Evolutionary conservation across 1,284 basidiomycete species (phyloP).

Genomic region (Anthracocystis walkeri): DNA sequence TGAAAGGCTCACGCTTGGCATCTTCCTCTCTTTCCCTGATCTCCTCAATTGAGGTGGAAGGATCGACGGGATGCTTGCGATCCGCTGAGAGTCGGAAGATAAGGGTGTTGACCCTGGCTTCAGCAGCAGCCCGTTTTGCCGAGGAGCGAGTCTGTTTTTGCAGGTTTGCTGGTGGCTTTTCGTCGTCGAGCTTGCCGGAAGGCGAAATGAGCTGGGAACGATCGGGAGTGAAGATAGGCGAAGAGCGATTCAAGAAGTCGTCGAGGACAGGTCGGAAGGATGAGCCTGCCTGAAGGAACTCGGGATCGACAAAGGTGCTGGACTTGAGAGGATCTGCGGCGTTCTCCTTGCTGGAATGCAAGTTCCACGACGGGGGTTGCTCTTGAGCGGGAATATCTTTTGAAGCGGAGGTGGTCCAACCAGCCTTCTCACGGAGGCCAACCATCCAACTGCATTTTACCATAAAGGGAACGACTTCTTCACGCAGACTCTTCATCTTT

Average conservation of each 20-base stretch:
- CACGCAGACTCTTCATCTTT: constrained; percentile 62
- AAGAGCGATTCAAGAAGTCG: constrained; percentile 26
- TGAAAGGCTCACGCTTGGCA: constrained; percentile 72
- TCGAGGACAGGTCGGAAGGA: constrained; percentile 21
- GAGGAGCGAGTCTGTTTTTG: constrained; percentile 14
- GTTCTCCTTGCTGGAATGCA: constrained; percentile 18
- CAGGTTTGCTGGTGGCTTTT: constrained; percentile 5
- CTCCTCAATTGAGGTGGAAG: constrained; percentile 33
- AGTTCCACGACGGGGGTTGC: constrained; percentile 20
- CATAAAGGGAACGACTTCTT: constrained; percentile 65
- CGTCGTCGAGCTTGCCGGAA: constrained; percentile 11
- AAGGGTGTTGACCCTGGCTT: constrained; percentile 39
- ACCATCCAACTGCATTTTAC: constrained; percentile 65
- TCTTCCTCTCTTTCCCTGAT: constrained; percentile 37
- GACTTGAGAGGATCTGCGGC: constrained; percentile 20
- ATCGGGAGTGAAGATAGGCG: constrained; percentile 40
- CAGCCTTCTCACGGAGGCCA: constrained; percentile 61
- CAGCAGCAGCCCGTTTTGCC: constrained; percentile 27
- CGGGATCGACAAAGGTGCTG: constrained; percentile 42
- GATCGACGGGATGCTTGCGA: constrained; percentile 44
- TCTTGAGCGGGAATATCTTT: constrained; percentile 11
- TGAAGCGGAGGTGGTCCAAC: constrained; percentile 41
- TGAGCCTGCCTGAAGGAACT: constrained; percentile 38
- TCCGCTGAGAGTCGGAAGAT: constrained; percentile 43
- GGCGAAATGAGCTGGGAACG: constrained; percentile 30